Conservation (phyloP, 805 yeast genomes). For the Hanseniaspora mollemarum region DNA sequence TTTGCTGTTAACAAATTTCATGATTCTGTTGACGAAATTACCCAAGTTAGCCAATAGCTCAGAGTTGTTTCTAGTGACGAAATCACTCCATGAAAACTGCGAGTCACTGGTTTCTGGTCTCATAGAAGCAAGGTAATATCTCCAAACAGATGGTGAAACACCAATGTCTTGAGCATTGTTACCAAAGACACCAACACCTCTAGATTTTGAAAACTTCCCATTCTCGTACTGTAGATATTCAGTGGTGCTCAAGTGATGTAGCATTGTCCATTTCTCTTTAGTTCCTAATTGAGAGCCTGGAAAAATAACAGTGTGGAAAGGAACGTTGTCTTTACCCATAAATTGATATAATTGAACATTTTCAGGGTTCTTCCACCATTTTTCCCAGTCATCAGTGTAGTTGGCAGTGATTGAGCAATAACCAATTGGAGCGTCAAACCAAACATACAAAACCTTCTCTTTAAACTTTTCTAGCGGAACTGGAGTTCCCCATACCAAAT, state of each 20-base stretch:
- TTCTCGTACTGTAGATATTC: slow-evolving; percentile 96
- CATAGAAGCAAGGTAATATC: slow-evolving; percentile 83
- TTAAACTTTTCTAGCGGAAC: slow-evolving; percentile 81
- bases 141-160: slow-evolving; percentile 86
- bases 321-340: slow-evolving; percentile 99
- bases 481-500: slow-evolving; percentile 96
- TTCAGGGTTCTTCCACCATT: slow-evolving; percentile 95
- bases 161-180: slow-evolving; percentile 94
- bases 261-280: slow-evolving; percentile 74
- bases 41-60: slow-evolving; percentile 94
- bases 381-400: slow-evolving; percentile 66
- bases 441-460: slow-evolving; percentile 87
- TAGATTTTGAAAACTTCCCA: slow-evolving; percentile 95
- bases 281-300: slow-evolving; percentile 91
- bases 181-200: slow-evolving; percentile 97
- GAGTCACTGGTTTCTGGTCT: slow-evolving; percentile 95
- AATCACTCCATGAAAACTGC: slow-evolving; percentile 94
- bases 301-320: slow-evolving; percentile 97
- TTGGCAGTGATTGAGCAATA: slow-evolving; percentile 92
- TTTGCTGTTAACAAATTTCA: slow-evolving; percentile 80
- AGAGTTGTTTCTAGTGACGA: slow-evolving; percentile 83
- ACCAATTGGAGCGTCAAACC: slow-evolving; percentile 99
- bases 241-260: slow-evolving; percentile 84
- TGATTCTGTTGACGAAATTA: slow-evolving; percentile 87
- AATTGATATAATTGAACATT: slow-evolving; percentile 83